phyloP scores from a whole-genome alignment of 1,284 basidiomycete species.

The Melampsora larici-populina region DNA sequence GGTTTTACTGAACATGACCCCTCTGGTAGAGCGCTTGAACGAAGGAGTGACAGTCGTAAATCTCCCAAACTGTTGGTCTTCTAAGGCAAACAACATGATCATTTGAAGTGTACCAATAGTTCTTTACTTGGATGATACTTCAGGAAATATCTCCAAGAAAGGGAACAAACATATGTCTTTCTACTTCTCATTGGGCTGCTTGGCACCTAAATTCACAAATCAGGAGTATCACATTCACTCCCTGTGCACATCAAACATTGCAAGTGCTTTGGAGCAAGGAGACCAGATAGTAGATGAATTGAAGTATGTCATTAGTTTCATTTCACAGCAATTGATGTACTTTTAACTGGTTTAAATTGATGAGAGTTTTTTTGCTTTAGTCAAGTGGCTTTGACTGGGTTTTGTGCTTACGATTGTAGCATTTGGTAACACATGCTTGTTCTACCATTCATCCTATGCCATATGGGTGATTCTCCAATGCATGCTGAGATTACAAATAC shows the following conservation, averaged over 20 bases:
- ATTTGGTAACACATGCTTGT: not conserved
- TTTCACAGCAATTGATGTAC: too few species aligned
- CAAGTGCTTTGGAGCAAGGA: too few species aligned
- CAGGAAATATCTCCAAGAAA: not conserved
- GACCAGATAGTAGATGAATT: too few species aligned
- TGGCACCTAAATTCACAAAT: not conserved
- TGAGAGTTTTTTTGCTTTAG: too few species aligned
- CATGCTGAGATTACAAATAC: not conserved
- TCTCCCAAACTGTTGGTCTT: not conserved
- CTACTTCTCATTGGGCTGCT: not conserved
- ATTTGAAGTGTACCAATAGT: not conserved
- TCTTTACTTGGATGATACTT: not conserved
- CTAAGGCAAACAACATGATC: not conserved
- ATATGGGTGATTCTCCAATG: not conserved
- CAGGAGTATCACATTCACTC: too few species aligned
- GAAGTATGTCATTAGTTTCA: not conserved
- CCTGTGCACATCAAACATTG: too few species aligned
- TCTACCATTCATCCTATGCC: not conserved
- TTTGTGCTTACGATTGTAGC: not conserved
- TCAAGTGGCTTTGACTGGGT: too few species aligned
- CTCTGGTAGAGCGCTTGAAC: not conserved
- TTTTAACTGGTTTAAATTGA: too few species aligned
- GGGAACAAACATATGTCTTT: too few species aligned
- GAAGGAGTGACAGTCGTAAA: not conserved
- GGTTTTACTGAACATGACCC: not conserved